A percentile compares a stretch with the other conserved stretches of the same genome.
Conservation (phyloP, 2,329 filamentous ascomycete species). For the Neurospora sp. region DNA sequence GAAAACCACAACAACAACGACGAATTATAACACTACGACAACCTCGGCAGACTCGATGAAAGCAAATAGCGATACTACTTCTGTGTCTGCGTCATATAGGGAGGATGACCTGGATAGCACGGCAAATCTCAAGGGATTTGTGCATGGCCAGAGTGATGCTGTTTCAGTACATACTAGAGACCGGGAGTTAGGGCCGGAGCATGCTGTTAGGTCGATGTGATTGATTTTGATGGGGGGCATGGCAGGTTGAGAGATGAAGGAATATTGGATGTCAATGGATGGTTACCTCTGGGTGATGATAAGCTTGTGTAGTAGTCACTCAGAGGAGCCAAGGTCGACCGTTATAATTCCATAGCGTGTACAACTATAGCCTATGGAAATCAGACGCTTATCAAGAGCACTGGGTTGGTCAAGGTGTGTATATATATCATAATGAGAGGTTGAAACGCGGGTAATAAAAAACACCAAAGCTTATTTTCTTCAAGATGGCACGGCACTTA, state of each 20-base stretch:
- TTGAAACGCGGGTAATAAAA: too few relatives aligned
- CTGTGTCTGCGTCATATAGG: background rate
- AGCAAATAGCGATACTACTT: background rate
- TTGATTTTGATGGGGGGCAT: background rate
- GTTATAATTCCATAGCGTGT: background rate
- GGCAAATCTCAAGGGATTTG: background rate
- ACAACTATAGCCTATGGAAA: background rate
- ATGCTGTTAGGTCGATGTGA: background rate
- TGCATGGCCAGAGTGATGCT: background rate
- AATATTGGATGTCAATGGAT: background rate
- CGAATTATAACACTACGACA: background rate
- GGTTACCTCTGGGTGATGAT: background rate
- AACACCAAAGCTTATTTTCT: too few relatives aligned
- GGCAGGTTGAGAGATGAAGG: background rate
- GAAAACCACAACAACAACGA: background rate
- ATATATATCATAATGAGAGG: background rate
- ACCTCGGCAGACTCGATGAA: background rate
- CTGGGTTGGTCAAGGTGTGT: background rate
- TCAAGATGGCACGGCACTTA: too few relatives aligned
- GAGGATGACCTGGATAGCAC: background rate
- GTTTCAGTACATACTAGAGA: conserved; percentile 5
- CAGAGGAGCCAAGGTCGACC: background rate
- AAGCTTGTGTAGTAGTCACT: background rate
- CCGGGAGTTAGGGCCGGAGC: background rate
- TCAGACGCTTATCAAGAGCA: too few relatives aligned